phyloP scores from a whole-genome alignment of 2,329 filamentous ascomycete genomes.

The Colletotrichum sidae region DNA sequence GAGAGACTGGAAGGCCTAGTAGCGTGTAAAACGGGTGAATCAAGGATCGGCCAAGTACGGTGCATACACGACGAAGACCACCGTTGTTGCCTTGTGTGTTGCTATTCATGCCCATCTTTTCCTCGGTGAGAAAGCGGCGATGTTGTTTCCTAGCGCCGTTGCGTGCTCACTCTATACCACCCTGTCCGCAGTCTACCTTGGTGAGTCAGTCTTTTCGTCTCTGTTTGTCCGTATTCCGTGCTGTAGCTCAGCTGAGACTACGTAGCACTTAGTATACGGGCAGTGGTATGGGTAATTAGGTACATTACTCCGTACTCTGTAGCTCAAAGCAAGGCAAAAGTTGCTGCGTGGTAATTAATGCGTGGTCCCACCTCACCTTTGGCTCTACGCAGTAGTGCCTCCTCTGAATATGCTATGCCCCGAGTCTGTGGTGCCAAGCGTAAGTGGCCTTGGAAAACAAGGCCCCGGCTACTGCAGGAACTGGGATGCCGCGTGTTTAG shows the following conservation, averaged over 20 bases:
- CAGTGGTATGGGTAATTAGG: too few relatives aligned
- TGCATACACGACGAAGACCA: conserved; percentile 33
- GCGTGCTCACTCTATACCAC: neutral
- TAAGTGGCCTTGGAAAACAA: conserved; percentile 30
- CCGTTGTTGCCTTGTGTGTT: conserved; percentile 15
- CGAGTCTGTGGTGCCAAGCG: conserved; percentile 24
- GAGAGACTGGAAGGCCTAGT: too few relatives aligned
- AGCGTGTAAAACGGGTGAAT: too few relatives aligned
- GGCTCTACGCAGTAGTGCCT: neutral
- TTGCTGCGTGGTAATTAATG: too few relatives aligned
- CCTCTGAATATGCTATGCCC: neutral
- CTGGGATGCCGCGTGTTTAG: conserved; percentile 34
- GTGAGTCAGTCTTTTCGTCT: too few relatives aligned
- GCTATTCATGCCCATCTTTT: neutral
- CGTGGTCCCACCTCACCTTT: too few relatives aligned
- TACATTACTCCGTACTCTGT: too few relatives aligned
- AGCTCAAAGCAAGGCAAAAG: too few relatives aligned
- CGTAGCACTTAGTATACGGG: neutral
- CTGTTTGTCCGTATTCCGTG: too few relatives aligned
- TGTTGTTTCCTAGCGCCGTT: conserved; percentile 10
- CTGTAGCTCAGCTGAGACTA: too few relatives aligned
- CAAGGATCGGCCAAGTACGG: conserved; percentile 12
- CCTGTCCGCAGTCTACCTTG: too few relatives aligned
- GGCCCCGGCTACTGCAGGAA: conserved; percentile 35
- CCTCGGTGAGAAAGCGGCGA: conserved; percentile 3